phyloP scores from a whole-genome alignment of 805 yeast species.

The Candida bentonensis region DNA sequence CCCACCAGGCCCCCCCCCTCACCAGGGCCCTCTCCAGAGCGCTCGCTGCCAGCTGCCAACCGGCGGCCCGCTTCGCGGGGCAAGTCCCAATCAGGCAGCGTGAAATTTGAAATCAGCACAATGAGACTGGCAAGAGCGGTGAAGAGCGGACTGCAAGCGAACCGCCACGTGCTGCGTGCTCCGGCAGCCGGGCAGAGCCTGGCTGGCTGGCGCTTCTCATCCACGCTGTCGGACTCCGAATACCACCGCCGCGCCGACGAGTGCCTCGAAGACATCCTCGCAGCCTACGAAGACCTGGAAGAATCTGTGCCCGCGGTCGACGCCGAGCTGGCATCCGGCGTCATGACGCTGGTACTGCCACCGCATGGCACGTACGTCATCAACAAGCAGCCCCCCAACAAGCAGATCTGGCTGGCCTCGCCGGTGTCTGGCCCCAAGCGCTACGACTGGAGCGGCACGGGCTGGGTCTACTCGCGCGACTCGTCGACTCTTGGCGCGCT shows the following conservation, averaged over 20 bases:
- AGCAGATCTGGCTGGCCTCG: slow-evolving; percentile 90
- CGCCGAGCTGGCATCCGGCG: slow-evolving; percentile 76
- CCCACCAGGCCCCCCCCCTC: too few species aligned
- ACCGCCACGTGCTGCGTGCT: not conserved
- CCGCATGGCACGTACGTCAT: slow-evolving; percentile 76
- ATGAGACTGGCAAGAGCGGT: too few species aligned
- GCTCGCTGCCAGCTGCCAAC: too few species aligned
- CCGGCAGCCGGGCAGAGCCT: not conserved
- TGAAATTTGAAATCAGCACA: too few species aligned
- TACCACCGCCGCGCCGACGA: slow-evolving; percentile 54
- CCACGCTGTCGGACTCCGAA: slow-evolving; percentile 19
- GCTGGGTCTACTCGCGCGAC: slow-evolving; percentile 75
- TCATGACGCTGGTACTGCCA: slow-evolving; percentile 58
- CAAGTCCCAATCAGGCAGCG: too few species aligned
- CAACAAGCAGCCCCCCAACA: slow-evolving; percentile 94
- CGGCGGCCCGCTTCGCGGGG: too few species aligned
- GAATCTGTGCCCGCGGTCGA: slow-evolving; percentile 55
- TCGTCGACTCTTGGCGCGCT: slow-evolving; percentile 33
- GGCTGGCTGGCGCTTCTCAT: too few species aligned
- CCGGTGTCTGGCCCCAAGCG: slow-evolving; percentile 88
- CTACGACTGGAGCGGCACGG: slow-evolving; percentile 57
- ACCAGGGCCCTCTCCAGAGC: too few species aligned
- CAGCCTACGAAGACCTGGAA: slow-evolving; percentile 51
- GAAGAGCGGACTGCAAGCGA: too few species aligned
- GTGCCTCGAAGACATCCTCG: slow-evolving; percentile 55